phyloP scores from a whole-genome alignment of 2,329 filamentous ascomycete species.

The Capronia americana region DNA sequence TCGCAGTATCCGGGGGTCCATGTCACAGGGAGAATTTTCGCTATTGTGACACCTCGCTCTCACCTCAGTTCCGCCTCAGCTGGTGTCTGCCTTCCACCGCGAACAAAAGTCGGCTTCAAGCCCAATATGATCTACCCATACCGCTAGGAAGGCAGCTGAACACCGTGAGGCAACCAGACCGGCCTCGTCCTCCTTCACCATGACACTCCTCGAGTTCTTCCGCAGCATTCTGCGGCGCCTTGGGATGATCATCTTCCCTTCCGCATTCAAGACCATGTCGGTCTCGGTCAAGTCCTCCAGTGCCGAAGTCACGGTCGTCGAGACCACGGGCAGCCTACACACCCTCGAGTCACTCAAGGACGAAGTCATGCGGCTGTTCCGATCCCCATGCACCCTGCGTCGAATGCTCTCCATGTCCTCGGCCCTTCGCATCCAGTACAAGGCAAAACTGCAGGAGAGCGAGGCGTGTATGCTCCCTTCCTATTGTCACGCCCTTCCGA shows the following conservation, averaged over 20 bases:
- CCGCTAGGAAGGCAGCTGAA: slow-evolving; percentile 18
- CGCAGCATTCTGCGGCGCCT: slow-evolving; percentile 41
- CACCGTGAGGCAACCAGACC: slow-evolving; percentile 9
- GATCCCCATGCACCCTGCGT: slow-evolving; percentile 43
- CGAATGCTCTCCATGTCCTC: slow-evolving; percentile 52
- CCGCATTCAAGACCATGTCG: slow-evolving; percentile 35
- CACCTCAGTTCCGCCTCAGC: slow-evolving; percentile 8
- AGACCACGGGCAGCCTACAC: slow-evolving; percentile 24
- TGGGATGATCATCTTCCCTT: slow-evolving; percentile 50
- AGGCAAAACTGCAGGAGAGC: slow-evolving; percentile 60
- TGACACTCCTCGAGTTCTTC: slow-evolving; percentile 37
- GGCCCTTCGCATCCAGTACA: slow-evolving; percentile 59
- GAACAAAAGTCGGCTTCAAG: slow-evolving; percentile 28
- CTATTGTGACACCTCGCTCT: slow-evolving; percentile 25
- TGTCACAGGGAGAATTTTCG: slow-evolving; percentile 28
- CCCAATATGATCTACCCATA: slow-evolving; percentile 28
- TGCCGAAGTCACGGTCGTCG: slow-evolving; percentile 31
- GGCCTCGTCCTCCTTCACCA: slow-evolving; percentile 15
- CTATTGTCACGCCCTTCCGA: slow-evolving; percentile 67
- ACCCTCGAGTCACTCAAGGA: slow-evolving; percentile 46
- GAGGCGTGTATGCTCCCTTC: slow-evolving; percentile 70
- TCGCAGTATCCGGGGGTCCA: slow-evolving; percentile 17
- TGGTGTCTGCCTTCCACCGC: neutral
- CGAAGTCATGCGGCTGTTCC: slow-evolving; percentile 45
- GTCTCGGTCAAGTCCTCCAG: slow-evolving; percentile 32